Evolutionary conservation across 2,329 filamentous ascomycete genomes (phyloP).

Genomic region (Hypoxylon sp.): DNA sequence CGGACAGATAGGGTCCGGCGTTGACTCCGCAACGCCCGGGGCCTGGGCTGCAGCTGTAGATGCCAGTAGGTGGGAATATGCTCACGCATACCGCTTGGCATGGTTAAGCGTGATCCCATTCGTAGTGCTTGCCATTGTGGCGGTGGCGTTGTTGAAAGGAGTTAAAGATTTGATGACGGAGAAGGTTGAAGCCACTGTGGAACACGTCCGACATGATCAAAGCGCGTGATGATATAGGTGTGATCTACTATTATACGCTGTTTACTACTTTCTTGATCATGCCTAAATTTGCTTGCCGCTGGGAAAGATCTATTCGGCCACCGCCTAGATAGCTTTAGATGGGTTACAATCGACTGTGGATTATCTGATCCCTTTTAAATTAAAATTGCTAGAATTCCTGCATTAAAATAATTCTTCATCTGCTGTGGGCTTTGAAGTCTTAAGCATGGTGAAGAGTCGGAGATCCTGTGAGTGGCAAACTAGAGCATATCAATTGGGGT

Average conservation of each 20-base stretch:
- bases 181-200: conserved; percentile 67
- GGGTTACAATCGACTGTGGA: background rate
- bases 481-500: background rate
- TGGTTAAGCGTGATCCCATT: conserved; percentile 68
- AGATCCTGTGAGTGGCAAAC: background rate
- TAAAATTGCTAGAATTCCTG: background rate
- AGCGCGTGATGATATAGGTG: background rate
- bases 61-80: conserved; percentile 63
- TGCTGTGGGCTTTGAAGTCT: background rate
- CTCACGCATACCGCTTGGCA: conserved; percentile 64
- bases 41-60: conserved; percentile 58
- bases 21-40: conserved; percentile 52
- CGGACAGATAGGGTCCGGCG: conserved; percentile 52
- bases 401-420: background rate
- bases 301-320: background rate
- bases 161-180: conserved; percentile 69
- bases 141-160: conserved; percentile 62
- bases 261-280: background rate
- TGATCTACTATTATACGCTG: background rate
- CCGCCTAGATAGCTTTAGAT: conserved; percentile 5
- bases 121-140: conserved; percentile 63
- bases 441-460: background rate
- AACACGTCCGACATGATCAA: conserved; percentile 51
- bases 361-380: background rate
- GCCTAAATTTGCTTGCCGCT: background rate